A percentile compares a stretch with the other conserved stretches of the same genome.
Evolutionary conservation across 768 basidiomycete genomes (phyloP).

Genomic region (Mycena rebaudengoi): DNA sequence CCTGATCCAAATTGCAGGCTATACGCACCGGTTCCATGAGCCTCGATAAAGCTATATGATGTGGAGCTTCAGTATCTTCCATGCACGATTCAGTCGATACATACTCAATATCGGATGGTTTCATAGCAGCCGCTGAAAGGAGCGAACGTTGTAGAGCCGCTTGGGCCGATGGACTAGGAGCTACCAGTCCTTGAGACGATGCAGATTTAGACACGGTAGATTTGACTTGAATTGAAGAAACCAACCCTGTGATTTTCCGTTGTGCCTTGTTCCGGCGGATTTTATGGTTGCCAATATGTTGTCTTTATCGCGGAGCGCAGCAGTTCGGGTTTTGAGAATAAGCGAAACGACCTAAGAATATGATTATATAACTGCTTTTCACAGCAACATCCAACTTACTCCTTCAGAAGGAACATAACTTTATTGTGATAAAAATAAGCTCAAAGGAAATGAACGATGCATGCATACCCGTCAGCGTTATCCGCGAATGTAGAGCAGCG

Average conservation of each 20-base stretch:
- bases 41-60: slow-evolving; percentile 41
- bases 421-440: neutral
- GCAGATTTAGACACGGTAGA: no score
- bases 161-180: slow-evolving; percentile 43
- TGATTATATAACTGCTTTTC: no score
- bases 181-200: slow-evolving; percentile 46
- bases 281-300: slow-evolving; percentile 41
- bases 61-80: neutral
- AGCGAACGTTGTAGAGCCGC: slow-evolving; percentile 41
- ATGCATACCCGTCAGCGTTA: slow-evolving; percentile 44
- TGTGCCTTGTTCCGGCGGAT: slow-evolving; percentile 42
- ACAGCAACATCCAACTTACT: no score
- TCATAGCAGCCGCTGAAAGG: slow-evolving; percentile 36
- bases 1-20: no score
- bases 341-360: slow-evolving; percentile 34
- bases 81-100: slow-evolving; percentile 8
- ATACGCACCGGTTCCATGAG: slow-evolving; percentile 44
- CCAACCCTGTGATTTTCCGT: slow-evolving; percentile 46
- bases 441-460: neutral
- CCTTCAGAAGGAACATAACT: slow-evolving; percentile 49
- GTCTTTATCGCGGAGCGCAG: slow-evolving; percentile 45
- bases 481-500: slow-evolving; percentile 45
- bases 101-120: slow-evolving; percentile 43
- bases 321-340: slow-evolving; percentile 43
- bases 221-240: no score